Conservation (phyloP, 2,329 filamentous ascomycete genomes). For the Beauveria brongniartii region DNA sequence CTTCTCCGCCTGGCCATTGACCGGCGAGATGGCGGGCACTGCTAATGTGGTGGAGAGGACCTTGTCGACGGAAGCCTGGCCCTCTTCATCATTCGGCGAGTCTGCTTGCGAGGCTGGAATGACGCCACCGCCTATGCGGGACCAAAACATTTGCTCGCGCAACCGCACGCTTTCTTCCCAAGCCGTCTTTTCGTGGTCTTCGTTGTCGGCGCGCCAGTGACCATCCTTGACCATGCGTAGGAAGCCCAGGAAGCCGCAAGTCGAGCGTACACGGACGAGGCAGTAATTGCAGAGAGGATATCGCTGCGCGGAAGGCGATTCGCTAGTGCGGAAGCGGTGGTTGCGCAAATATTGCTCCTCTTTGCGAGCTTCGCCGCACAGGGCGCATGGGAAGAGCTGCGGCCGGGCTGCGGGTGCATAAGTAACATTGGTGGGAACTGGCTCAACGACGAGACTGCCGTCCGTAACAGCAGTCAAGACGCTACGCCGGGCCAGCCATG, state of each 20-base stretch:
- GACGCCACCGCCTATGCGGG: constrained; percentile 83
- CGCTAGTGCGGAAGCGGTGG: constrained; percentile 82
- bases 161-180: constrained; percentile 93
- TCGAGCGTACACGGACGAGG: constrained; percentile 71
- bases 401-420: constrained; percentile 42
- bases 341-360: constrained; percentile 65
- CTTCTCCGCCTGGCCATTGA: background rate
- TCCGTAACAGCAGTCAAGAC: constrained; percentile 78
- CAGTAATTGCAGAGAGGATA: constrained; percentile 91
- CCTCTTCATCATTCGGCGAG: background rate
- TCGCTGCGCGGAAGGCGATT: constrained; percentile 76
- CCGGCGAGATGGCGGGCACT: background rate
- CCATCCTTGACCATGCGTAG: constrained; percentile 87
- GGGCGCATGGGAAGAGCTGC: constrained; percentile 62
- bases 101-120: constrained; percentile 48
- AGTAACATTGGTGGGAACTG: constrained; percentile 56
- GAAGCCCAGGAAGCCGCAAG: constrained; percentile 89
- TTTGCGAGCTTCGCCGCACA: constrained; percentile 79
- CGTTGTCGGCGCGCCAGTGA: constrained; percentile 76
- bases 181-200: constrained; percentile 75
- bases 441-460: constrained; percentile 82
- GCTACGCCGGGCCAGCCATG: constrained; percentile 83
- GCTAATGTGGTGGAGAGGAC: background rate
- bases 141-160: constrained; percentile 96
- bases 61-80: background rate